phyloP scores from a whole-genome alignment of 805 yeast genomes.

The Lachancea nothofagi region DNA sequence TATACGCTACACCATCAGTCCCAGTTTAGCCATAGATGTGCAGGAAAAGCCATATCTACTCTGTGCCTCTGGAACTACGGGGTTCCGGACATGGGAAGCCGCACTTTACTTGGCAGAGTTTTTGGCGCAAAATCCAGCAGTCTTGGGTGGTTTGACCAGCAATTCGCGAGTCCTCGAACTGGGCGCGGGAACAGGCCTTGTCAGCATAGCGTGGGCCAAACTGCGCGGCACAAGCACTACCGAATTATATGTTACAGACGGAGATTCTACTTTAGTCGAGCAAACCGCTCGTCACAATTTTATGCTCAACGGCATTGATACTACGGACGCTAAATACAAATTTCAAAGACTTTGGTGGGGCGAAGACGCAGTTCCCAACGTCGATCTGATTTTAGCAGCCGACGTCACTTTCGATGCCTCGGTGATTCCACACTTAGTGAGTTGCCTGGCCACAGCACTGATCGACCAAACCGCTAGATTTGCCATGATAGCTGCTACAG shows the following conservation, averaged over 20 bases:
- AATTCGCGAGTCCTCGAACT: conserved; percentile 49
- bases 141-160: not conserved
- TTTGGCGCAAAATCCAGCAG: conserved; percentile 26
- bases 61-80: conserved; percentile 79
- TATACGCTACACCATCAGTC: conserved; percentile 28
- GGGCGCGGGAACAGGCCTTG: conserved; percentile 89
- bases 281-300: conserved; percentile 36
- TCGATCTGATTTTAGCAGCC: conserved; percentile 65
- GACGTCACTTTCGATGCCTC: conserved; percentile 81
- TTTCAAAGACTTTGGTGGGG: conserved; percentile 58
- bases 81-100: conserved; percentile 92
- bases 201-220: conserved; percentile 28
- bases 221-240: conserved; percentile 9
- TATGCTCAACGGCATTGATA: conserved; percentile 36
- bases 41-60: conserved; percentile 59
- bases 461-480: conserved; percentile 2
- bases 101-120: conserved; percentile 60
- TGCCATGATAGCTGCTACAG: conserved; percentile 65
- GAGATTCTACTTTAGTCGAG: conserved; percentile 26
- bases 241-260: conserved; percentile 29
- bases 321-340: conserved; percentile 12
- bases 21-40: conserved; percentile 30
- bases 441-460: conserved; percentile 16
- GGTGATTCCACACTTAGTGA: conserved; percentile 46
- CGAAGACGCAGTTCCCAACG: conserved; percentile 37